A percentile compares a stretch with the other conserved stretches of the same genome.
Conservation (phyloP, 495 filamentous ascomycete species). For the Zalerion maritima region DNA sequence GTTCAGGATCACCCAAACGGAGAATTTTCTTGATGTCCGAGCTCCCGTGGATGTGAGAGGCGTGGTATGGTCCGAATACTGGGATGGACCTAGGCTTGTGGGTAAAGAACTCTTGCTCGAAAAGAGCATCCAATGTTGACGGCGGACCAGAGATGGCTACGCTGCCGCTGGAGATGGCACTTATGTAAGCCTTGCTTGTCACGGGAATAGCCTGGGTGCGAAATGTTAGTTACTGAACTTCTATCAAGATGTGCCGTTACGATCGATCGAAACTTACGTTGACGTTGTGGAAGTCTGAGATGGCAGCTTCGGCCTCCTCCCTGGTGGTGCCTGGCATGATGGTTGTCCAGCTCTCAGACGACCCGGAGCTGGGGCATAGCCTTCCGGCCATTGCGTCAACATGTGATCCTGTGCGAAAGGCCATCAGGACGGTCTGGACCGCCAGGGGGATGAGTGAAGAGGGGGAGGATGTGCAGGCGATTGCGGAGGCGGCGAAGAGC, state of each 20-base stretch:
- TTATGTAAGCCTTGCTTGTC: constrained; percentile 55
- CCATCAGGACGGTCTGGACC: constrained; percentile 54
- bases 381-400: constrained; percentile 37
- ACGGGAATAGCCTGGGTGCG: constrained; percentile 40
- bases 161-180: constrained; percentile 52
- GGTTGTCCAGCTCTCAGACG: constrained; percentile 42
- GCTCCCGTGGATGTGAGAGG: constrained; percentile 50
- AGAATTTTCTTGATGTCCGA: constrained; percentile 49
- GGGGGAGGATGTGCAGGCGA: constrained; percentile 53
- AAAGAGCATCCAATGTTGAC: constrained; percentile 40
- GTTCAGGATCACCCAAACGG: constrained; percentile 19
- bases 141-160: constrained; percentile 74
- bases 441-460: constrained; percentile 51
- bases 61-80: constrained; percentile 72
- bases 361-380: constrained; percentile 31
- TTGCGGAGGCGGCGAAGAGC: constrained; percentile 54
- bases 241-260: too few species aligned
- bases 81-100: constrained; percentile 48
- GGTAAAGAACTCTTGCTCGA: constrained; percentile 36
- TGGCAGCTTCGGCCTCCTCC: constrained; percentile 25
- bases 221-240: constrained; percentile 7
- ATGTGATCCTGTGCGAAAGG: constrained; percentile 54
- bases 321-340: constrained; percentile 31
- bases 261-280: constrained; percentile 22
- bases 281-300: constrained; percentile 37